A percentile compares a stretch with the other conserved stretches of the same genome.
These are phyloP conservation scores for Limtongia smithiae DNA, from an alignment of 805 yeast species.

Conservation along the genomic window DNA sequence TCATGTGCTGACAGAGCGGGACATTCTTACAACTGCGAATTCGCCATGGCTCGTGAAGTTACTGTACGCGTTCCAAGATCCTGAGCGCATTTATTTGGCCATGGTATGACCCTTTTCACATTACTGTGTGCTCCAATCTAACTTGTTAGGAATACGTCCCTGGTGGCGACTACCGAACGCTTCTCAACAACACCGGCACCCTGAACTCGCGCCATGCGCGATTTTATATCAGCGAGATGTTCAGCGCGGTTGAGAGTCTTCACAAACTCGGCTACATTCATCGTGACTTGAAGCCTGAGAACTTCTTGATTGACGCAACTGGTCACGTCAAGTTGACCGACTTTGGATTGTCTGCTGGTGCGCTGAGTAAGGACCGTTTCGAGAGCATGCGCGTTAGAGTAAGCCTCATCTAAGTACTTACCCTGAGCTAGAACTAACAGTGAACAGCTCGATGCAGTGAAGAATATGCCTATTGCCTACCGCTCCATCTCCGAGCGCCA, in stretches of 20 bases:
- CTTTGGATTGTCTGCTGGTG: conserved; percentile 96
- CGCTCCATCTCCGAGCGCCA: conserved; percentile 85
- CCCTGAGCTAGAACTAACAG: neutral
- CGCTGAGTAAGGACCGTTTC: conserved; percentile 85
- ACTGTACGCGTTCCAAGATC: conserved; percentile 91
- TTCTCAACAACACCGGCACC: conserved; percentile 88
- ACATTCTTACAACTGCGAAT: conserved; percentile 91
- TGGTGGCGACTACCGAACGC: conserved; percentile 96
- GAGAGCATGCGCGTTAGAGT: conserved; percentile 80
- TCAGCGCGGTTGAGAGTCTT: conserved; percentile 85
- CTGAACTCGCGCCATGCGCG: conserved; percentile 93
- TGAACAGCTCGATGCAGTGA: conserved; percentile 57
- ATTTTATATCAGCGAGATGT: conserved; percentile 94
- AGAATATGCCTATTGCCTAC: conserved; percentile 57
- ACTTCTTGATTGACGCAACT: conserved; percentile 66
- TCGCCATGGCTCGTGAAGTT: conserved; percentile 94
- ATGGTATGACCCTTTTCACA: conserved; percentile 47
- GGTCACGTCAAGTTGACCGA: conserved; percentile 87
- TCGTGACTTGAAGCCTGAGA: conserved; percentile 93
- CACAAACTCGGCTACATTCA: conserved; percentile 96
- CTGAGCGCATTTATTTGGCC: conserved; percentile 84
- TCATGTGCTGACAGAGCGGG: conserved; percentile 94
- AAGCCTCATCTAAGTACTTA: conserved; percentile 22
- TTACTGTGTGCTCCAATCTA: neutral
- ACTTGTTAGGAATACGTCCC: conserved; percentile 77